Percentiles rank a stretch among this genome's conserved stretches.
phyloP scores from a whole-genome alignment of 305 asterid genomes.

The Fraxinus xanthoxyloides region DNA sequence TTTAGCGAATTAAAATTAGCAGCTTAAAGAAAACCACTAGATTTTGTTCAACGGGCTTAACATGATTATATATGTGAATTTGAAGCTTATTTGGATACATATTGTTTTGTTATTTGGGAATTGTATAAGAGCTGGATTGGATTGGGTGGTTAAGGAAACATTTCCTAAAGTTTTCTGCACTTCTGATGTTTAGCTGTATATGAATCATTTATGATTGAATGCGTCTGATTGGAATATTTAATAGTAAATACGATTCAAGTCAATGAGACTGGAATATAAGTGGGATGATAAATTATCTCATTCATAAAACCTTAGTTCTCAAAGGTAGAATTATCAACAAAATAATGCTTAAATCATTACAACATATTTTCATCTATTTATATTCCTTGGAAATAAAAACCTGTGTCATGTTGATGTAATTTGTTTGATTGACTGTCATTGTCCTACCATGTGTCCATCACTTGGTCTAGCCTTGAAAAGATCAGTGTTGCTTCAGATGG shows the following conservation, averaged over 20 bases:
- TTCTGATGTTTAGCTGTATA: background rate
- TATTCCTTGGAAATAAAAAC: background rate
- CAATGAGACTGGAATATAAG: background rate
- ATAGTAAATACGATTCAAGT: background rate
- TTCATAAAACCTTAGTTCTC: background rate
- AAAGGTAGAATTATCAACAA: background rate
- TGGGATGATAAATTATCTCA: background rate
- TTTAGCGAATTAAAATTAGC: background rate
- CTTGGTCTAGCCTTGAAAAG: background rate
- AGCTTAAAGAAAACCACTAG: background rate
- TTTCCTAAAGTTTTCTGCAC: background rate
- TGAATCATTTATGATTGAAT: background rate
- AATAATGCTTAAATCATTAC: background rate
- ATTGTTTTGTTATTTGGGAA: background rate
- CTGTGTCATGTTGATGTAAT: background rate
- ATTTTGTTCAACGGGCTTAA: background rate
- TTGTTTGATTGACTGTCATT: background rate
- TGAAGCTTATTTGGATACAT: background rate
- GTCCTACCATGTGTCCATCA: background rate
- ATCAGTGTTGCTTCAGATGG: background rate
- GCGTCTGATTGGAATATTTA: background rate
- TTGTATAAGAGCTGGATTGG: background rate
- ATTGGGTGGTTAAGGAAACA: background rate
- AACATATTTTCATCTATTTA: background rate
- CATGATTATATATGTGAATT: background rate